These are phyloP conservation scores for Lentinus tigrinus DNA, from an alignment of 768 basidiomycete genomes.

Conservation along the genomic window DNA sequence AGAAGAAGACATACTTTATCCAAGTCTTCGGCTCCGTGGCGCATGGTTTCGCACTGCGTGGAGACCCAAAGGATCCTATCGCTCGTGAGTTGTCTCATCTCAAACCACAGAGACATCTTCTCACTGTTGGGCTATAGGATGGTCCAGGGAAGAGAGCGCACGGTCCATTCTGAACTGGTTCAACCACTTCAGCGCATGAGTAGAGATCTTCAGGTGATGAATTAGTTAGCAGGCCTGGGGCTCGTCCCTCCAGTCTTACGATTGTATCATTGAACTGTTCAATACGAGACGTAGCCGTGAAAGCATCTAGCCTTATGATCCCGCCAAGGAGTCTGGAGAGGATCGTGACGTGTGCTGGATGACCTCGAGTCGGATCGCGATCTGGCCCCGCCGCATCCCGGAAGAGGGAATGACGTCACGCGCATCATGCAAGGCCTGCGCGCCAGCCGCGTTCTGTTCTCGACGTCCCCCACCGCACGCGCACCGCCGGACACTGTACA, in stretches of 20 bases:
- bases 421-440: conserved; percentile 7
- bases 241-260: too few relatives aligned
- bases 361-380: too few relatives aligned
- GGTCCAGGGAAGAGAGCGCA: conserved; percentile 19
- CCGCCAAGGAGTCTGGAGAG: too few relatives aligned
- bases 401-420: conserved; percentile 11
- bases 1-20: conserved; percentile 52
- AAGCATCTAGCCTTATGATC: too few relatives aligned
- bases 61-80: conserved; percentile 21
- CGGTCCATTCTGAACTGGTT: conserved; percentile 19
- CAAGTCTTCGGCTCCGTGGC: conserved; percentile 51
- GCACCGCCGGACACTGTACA: neutral
- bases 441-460: neutral
- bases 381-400: neutral
- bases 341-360: too few relatives aligned
- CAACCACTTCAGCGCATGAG: neutral
- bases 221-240: too few relatives aligned
- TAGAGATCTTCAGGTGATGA: neutral
- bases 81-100: conserved; percentile 4
- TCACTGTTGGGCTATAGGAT: conserved; percentile 3
- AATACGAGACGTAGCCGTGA: too few relatives aligned
- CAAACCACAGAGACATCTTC: neutral
- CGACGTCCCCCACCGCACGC: neutral
- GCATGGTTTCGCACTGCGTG: conserved; percentile 38
- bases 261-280: too few relatives aligned